Evolutionary conservation across 2,329 filamentous ascomycete genomes (phyloP).

Genomic region (Verticillium tricorpus): DNA sequence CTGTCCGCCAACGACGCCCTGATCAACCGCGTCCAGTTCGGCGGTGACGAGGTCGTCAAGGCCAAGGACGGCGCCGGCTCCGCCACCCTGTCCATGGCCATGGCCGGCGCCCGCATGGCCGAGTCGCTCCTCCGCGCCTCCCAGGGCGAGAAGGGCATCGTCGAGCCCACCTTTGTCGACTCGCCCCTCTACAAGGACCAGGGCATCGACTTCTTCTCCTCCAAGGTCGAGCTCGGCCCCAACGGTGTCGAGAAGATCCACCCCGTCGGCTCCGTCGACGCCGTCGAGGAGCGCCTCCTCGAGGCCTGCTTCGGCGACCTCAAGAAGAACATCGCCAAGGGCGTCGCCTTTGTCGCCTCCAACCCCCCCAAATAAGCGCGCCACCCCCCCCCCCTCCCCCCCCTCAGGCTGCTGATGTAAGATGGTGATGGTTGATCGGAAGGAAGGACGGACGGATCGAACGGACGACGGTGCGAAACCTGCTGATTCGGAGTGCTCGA

Average conservation of each 20-base stretch:
- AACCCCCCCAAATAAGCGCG: slow-evolving; percentile 55
- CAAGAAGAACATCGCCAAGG: slow-evolving; percentile 96
- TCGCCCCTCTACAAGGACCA: slow-evolving; percentile 98
- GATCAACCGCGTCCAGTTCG: slow-evolving; percentile 94
- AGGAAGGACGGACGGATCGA: background rate
- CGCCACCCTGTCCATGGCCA: slow-evolving; percentile 97
- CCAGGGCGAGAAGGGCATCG: slow-evolving; percentile 88
- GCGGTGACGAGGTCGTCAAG: slow-evolving; percentile 98
- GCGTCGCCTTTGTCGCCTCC: slow-evolving; percentile 55
- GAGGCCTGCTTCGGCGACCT: slow-evolving; percentile 79
- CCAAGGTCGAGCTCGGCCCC: slow-evolving; percentile 91
- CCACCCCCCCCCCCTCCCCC: no score
- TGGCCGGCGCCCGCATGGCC: slow-evolving; percentile 80
- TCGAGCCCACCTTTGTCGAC: slow-evolving; percentile 97
- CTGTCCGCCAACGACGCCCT: slow-evolving; percentile 76
- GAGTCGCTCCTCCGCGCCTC: slow-evolving; percentile 90
- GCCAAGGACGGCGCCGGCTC: slow-evolving; percentile 98
- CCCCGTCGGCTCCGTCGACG: slow-evolving; percentile 78
- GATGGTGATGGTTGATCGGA: background rate
- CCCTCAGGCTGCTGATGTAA: background rate
- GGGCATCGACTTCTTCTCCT: slow-evolving; percentile 95
- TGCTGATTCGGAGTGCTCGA: background rate
- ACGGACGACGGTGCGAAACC: background rate
- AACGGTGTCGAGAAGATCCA: slow-evolving; percentile 93
- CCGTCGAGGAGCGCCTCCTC: slow-evolving; percentile 83